These are phyloP conservation scores for Candida sanyaensis DNA, from an alignment of 1,139 yeast genomes.

Conservation along the genomic window DNA sequence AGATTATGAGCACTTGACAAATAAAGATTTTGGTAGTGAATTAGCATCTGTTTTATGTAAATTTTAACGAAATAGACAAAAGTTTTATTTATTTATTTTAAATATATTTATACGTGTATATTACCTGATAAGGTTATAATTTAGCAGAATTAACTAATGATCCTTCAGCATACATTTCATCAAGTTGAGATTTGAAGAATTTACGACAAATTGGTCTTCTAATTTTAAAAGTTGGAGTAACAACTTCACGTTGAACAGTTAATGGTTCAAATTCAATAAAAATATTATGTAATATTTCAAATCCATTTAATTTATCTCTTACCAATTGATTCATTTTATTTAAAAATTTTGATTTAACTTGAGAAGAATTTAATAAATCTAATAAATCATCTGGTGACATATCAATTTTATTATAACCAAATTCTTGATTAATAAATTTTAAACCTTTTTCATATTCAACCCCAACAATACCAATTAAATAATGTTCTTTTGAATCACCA, in stretches of 20 bases:
- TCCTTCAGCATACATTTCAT: constrained; percentile 44
- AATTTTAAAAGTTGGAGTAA: constrained; percentile 41
- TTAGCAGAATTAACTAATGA: constrained; percentile 14
- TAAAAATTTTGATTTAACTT: constrained; percentile 26
- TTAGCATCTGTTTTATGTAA: constrained; percentile 20
- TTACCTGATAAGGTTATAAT: constrained; percentile 3
- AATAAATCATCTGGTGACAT: constrained; percentile 23
- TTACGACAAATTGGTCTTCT: constrained; percentile 33
- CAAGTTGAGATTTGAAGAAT: constrained; percentile 47
- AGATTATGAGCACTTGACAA: background rate
- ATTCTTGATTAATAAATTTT: constrained; percentile 19
- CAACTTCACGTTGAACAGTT: constrained; percentile 38
- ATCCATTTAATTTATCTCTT: constrained; percentile 24
- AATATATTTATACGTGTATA: background rate
- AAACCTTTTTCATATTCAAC: constrained; percentile 28
- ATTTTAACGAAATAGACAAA: constrained; percentile 1
- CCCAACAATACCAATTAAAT: constrained; percentile 63
- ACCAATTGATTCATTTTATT: constrained; percentile 26
- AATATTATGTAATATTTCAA: constrained; percentile 35
- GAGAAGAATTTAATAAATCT: constrained; percentile 25
- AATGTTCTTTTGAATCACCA: constrained; percentile 61
- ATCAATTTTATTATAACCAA: constrained; percentile 16
- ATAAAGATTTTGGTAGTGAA: constrained; percentile 20
- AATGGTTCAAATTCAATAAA: constrained; percentile 37
- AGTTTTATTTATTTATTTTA: background rate